A percentile compares a stretch with the other conserved stretches of the same genome.
Conservation (phyloP, 1,284 basidiomycete species). For the Uromyces viciae-fabae region DNA sequence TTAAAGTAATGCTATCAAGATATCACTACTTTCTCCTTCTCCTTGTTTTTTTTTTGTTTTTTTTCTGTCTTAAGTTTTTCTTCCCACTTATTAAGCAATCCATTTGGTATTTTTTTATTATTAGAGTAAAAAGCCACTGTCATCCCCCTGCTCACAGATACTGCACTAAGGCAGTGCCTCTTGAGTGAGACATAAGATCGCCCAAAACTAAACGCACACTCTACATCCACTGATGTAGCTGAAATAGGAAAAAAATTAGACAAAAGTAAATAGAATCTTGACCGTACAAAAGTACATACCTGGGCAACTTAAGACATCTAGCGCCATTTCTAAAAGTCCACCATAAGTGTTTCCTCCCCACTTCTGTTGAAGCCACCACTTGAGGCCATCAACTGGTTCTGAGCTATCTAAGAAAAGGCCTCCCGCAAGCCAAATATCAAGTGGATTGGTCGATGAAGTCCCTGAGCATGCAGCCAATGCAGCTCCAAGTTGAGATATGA, state of each 20-base stretch:
- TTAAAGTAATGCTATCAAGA: no score
- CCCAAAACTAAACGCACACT: not conserved
- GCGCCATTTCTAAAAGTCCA: not conserved
- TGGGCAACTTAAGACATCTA: not conserved
- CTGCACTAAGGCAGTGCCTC: not conserved
- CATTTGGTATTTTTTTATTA: not conserved
- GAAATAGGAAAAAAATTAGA: not conserved
- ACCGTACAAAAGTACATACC: not conserved
- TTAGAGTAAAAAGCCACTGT: not conserved
- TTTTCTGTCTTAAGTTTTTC: not conserved
- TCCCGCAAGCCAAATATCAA: not conserved
- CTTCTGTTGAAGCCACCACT: slow-evolving; percentile 12
- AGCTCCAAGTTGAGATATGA: not conserved
- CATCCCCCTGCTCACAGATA: not conserved
- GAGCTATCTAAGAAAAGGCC: not conserved
- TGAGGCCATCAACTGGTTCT: not conserved
- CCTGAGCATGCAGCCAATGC: not conserved
- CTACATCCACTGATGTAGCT: not conserved
- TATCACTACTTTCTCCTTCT: no score
- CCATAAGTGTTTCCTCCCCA: not conserved
- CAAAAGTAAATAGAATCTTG: not conserved
- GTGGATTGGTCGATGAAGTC: not conserved
- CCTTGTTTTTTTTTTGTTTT: not conserved
- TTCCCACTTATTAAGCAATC: not conserved
- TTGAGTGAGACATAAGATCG: not conserved